Conservation (phyloP, 2,329 filamentous ascomycete genomes). For the Trichophyton equinum region DNA sequence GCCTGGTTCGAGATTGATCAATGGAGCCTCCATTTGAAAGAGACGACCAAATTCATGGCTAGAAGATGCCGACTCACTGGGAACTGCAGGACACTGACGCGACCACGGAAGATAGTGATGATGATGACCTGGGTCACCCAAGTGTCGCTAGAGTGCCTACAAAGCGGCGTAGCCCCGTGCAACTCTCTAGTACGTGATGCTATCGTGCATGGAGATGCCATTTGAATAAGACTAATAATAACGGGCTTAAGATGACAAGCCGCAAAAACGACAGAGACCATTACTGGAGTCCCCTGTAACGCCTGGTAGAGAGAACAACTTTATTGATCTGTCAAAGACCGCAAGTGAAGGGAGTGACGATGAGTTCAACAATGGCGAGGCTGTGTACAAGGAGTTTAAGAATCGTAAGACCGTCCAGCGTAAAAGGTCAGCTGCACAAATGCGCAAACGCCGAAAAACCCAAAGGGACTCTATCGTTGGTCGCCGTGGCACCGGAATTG, state of each 20-base stretch:
- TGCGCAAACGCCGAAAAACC: constrained; percentile 36
- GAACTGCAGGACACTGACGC: constrained; percentile 19
- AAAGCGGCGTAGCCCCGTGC: background rate
- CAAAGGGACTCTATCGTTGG: constrained; percentile 29
- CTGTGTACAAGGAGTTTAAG: constrained; percentile 52
- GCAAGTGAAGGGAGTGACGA: constrained; percentile 19
- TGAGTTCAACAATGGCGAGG: constrained; percentile 29
- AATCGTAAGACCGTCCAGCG: constrained; percentile 44
- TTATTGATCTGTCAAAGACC: constrained; percentile 16
- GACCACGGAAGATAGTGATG: constrained; percentile 20
- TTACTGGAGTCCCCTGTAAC: background rate
- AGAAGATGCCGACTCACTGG: constrained; percentile 11
- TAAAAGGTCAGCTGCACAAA: constrained; percentile 39
- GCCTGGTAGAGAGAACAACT: background rate
- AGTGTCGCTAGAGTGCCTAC: background rate
- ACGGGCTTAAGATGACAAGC: background rate
- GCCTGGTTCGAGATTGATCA: background rate
- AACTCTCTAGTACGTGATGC: background rate
- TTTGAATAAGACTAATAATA: background rate
- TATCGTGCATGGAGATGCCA: background rate
- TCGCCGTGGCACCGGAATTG: constrained; percentile 22
- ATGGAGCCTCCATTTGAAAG: background rate
- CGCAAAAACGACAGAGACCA: background rate
- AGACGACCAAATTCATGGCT: background rate
- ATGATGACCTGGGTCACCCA: constrained; percentile 34